Percentiles rank a stretch among this genome's conserved stretches.
phyloP scores from a whole-genome alignment of 2,329 filamentous ascomycete species.

The Fusarium lateritium region DNA sequence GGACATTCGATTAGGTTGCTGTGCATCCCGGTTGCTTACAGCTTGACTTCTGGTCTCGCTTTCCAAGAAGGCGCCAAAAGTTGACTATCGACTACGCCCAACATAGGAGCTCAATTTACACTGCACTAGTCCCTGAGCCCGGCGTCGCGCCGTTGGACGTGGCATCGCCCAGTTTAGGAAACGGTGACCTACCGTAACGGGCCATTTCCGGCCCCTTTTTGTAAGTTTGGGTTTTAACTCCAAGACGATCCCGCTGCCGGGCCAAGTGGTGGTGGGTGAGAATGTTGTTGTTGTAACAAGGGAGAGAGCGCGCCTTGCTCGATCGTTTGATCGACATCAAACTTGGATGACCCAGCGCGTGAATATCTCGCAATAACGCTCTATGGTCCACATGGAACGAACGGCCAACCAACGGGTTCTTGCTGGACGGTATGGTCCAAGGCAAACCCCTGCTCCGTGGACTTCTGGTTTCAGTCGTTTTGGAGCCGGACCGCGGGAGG shows the following conservation, averaged over 20 bases:
- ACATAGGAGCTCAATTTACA: constrained; percentile 10
- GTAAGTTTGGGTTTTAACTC: constrained; percentile 21
- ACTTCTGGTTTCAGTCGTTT: constrained; percentile 38
- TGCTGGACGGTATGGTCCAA: constrained; percentile 1
- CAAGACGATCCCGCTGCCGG: constrained; percentile 23
- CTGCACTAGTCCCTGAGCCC: constrained; percentile 29
- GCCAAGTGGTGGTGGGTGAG: constrained; percentile 34
- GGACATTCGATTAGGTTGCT: constrained; percentile 8
- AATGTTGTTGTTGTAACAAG: constrained; percentile 8
- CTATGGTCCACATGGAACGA: constrained; percentile 25
- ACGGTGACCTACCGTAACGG: constrained; percentile 39
- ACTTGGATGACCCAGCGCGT: constrained; percentile 1
- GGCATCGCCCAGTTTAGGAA: constrained; percentile 41
- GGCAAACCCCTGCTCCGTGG: constrained; percentile 20
- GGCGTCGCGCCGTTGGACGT: constrained; percentile 33
- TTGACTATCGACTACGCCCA: constrained; percentile 6
- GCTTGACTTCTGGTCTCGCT: constrained; percentile 6
- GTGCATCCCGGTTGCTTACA: constrained; percentile 19
- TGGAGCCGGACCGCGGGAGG: constrained; percentile 30
- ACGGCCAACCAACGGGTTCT: constrained; percentile 3
- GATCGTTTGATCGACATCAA: constrained; percentile 38
- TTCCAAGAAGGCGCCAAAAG: not conserved
- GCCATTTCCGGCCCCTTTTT: constrained; percentile 45
- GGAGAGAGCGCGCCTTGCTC: not conserved
- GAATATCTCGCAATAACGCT: constrained; percentile 26